A percentile compares a stretch with the other conserved stretches of the same genome.
Conservation (phyloP, 768 basidiomycete species). For the Tricholoma flavovirens region DNA sequence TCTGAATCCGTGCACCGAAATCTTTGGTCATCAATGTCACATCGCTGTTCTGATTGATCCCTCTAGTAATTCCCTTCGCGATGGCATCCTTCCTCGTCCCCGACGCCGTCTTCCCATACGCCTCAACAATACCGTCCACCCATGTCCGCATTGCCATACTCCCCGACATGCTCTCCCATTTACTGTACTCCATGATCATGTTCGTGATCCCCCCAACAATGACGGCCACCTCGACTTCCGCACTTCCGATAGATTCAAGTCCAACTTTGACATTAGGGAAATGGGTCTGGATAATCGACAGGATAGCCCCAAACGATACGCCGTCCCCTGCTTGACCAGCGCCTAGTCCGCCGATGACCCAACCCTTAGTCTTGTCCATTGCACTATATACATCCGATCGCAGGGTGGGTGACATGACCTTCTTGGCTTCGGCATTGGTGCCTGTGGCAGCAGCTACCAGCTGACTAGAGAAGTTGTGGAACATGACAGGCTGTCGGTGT, state of each 20-base stretch:
- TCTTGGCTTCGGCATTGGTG: slow-evolving; percentile 31
- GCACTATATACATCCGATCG: slow-evolving; percentile 46
- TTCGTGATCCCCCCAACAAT: slow-evolving; percentile 50
- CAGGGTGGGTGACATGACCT: slow-evolving; percentile 42
- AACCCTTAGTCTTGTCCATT: slow-evolving; percentile 41
- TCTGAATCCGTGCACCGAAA: slow-evolving; percentile 49
- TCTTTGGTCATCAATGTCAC: slow-evolving; percentile 47
- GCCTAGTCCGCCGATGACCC: slow-evolving; percentile 34
- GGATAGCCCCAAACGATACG: slow-evolving; percentile 40
- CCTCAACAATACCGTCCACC: slow-evolving; percentile 43
- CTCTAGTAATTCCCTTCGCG: slow-evolving; percentile 45
- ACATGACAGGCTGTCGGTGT: slow-evolving; percentile 30
- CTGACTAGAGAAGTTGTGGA: slow-evolving; percentile 39
- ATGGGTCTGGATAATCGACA: slow-evolving; percentile 43
- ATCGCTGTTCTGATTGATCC: slow-evolving; percentile 45
- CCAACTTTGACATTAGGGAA: slow-evolving; percentile 41
- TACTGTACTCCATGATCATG: slow-evolving; percentile 49
- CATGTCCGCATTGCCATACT: slow-evolving; percentile 53
- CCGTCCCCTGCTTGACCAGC: slow-evolving; percentile 49
- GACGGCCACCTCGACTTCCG: slow-evolving; percentile 42
- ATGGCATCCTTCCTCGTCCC: slow-evolving; percentile 34
- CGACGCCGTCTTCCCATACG: slow-evolving; percentile 27
- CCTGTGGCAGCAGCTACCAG: slow-evolving; percentile 28
- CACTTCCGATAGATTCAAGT: slow-evolving; percentile 40
- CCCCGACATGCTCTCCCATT: slow-evolving; percentile 51